phyloP scores from a whole-genome alignment of 192 early-diverging fungal species.

The Coemansia sp. region DNA sequence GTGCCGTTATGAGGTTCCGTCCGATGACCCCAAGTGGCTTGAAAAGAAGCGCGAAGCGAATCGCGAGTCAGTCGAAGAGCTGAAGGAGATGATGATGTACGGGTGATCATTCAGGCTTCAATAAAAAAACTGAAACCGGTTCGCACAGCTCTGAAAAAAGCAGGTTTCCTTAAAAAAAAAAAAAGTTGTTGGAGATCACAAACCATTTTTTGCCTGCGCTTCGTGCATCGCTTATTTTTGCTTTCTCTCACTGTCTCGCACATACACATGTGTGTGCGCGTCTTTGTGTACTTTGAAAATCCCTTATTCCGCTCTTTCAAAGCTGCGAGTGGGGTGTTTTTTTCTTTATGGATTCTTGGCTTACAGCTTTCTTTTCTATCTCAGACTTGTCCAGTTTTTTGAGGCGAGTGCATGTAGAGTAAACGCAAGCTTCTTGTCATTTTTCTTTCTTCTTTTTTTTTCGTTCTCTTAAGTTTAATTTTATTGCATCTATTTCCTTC shows the following conservation, averaged over 20 bases:
- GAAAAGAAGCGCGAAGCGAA: slow-evolving; percentile 43
- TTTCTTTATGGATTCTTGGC: not conserved
- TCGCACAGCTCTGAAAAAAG: too few relatives aligned
- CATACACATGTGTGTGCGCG: too few relatives aligned
- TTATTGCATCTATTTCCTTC: slow-evolving; percentile 4
- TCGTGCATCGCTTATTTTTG: too few relatives aligned
- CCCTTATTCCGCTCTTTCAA: not conserved
- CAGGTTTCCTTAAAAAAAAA: too few relatives aligned
- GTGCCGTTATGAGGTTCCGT: slow-evolving; percentile 46
- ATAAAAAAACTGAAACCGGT: not conserved
- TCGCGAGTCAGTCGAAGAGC: slow-evolving; percentile 14
- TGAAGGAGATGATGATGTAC: slow-evolving; percentile 48
- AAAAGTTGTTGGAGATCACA: too few relatives aligned
- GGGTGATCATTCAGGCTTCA: slow-evolving; percentile 12
- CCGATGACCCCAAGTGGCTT: slow-evolving; percentile 48
- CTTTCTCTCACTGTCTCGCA: too few relatives aligned
- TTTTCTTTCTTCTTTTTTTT: slow-evolving; percentile 3
- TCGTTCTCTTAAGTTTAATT: not conserved
- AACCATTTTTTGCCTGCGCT: too few relatives aligned
- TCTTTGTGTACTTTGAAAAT: slow-evolving; percentile 1
- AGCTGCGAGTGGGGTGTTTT: not conserved
- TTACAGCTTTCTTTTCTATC: not conserved
- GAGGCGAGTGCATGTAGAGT: not conserved
- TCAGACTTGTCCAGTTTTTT: too few relatives aligned
- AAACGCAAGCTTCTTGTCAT: not conserved